Percentiles rank a stretch among this genome's conserved stretches.
Conservation (phyloP, 441 rosid species). For the Daphne laureola region DNA sequence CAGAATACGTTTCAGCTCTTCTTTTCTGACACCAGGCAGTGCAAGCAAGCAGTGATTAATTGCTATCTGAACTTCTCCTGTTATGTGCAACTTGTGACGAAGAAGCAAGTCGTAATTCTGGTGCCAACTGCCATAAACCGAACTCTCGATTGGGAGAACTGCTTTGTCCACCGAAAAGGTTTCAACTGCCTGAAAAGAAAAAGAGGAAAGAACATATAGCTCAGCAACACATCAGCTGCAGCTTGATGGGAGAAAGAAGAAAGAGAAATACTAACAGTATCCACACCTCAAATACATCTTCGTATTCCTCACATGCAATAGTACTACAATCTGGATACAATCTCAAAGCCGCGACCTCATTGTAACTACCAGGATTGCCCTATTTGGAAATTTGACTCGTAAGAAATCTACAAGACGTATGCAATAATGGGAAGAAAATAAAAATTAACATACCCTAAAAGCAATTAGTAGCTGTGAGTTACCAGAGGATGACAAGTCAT, state of each 20-base stretch:
- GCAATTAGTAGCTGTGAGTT: constrained; percentile 65
- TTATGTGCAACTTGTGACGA: constrained; percentile 92
- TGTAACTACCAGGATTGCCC: constrained; percentile 90
- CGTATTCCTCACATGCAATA: constrained; percentile 85
- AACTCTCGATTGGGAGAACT: constrained; percentile 86
- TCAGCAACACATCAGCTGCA: constrained; percentile 8
- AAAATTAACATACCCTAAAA: constrained; percentile 53
- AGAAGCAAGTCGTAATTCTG: constrained; percentile 93
- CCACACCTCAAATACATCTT: constrained; percentile 77
- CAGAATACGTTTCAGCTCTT: constrained; percentile 63
- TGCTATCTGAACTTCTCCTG: constrained; percentile 76
- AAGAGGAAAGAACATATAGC: constrained; percentile 10
- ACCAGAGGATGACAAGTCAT: constrained; percentile 35
- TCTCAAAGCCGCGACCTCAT: constrained; percentile 87
- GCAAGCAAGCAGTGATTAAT: constrained; percentile 87
- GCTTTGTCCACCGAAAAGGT: constrained; percentile 92
- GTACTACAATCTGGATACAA: constrained; percentile 88
- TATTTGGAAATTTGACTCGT: constrained; percentile 20
- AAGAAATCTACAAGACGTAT: constrained; percentile 11
- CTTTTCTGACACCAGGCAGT: constrained; percentile 57
- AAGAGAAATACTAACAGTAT: constrained; percentile 2
- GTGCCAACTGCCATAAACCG: constrained; percentile 91
- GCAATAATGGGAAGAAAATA: constrained; percentile 9
- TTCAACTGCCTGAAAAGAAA: constrained; percentile 89
- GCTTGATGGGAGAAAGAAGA: neutral